Conservation (phyloP, 768 basidiomycete genomes). For the Suillus fuscotomentosus region DNA sequence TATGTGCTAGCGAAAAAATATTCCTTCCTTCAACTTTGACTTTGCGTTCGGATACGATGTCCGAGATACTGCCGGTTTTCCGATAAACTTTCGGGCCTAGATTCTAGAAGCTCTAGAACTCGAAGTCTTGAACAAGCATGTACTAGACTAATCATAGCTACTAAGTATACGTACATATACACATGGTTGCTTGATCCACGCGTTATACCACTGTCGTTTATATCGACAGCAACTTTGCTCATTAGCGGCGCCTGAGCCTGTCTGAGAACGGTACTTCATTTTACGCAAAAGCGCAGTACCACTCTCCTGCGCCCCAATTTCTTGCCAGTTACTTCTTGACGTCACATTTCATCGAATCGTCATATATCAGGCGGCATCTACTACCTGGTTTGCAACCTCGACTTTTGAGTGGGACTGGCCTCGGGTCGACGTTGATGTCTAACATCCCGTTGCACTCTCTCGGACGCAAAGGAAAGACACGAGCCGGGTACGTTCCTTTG, state of each 20-base stretch:
- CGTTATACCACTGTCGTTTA: neutral
- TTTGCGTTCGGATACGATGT: neutral
- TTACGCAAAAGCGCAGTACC: neutral
- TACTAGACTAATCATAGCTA: neutral
- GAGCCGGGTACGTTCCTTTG: constrained; percentile 48
- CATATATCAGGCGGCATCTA: neutral
- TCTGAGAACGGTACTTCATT: neutral
- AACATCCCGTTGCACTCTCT: constrained; percentile 71
- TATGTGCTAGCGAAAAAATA: constrained; percentile 1
- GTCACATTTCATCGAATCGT: neutral
- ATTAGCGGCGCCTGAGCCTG: neutral
- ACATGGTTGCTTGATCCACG: neutral
- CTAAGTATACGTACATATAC: neutral
- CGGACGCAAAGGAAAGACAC: constrained; percentile 46
- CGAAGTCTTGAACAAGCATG: neutral
- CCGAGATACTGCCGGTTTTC: neutral
- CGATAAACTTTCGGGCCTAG: neutral
- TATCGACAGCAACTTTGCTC: neutral
- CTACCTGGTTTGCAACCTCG: neutral
- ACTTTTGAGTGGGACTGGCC: constrained; percentile 1
- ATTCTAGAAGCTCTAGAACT: neutral
- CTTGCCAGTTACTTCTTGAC: neutral
- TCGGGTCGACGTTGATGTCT: constrained; percentile 44
- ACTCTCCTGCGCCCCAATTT: neutral
- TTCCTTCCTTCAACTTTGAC: neutral